Evolutionary conservation across 805 yeast species (phyloP).

Genomic region (Monosporozyma yasuniensis): DNA sequence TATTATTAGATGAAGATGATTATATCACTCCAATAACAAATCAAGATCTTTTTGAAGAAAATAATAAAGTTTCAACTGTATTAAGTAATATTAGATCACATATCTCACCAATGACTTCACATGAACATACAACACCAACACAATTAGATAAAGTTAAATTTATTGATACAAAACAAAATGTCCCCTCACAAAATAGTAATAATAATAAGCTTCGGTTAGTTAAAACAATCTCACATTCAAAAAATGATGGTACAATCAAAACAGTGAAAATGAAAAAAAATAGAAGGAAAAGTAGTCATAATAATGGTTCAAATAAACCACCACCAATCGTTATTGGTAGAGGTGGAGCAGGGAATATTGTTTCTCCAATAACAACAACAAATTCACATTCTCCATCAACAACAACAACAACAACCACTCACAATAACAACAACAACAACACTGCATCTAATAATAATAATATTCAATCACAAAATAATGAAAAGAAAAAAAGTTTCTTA

Average conservation of each 20-base stretch:
- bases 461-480: neutral
- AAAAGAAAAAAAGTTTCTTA: constrained; percentile 5
- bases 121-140: neutral
- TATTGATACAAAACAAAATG: neutral
- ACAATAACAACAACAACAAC: neutral
- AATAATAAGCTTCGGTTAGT: neutral
- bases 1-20: constrained; percentile 2
- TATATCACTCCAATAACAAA: constrained; percentile 5
- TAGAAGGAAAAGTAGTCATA: neutral
- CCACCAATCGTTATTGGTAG: constrained; percentile 24
- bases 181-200: neutral
- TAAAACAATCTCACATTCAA: neutral
- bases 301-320: neutral
- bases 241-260: neutral
- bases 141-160: neutral
- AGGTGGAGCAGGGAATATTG: constrained; percentile 31
- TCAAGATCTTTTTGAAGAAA: constrained; percentile 2
- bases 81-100: constrained; percentile 2
- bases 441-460: constrained; percentile 2
- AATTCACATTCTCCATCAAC: neutral
- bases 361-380: constrained; percentile 17
- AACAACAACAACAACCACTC: neutral
- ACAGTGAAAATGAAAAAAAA: neutral
- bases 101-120: neutral
- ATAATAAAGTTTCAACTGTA: neutral